Percentiles rank a stretch among this genome's conserved stretches.
These are phyloP conservation scores for Trichopus zeylanicus DNA, from an alignment of 116 monocot species.

Conservation along the genomic window DNA sequence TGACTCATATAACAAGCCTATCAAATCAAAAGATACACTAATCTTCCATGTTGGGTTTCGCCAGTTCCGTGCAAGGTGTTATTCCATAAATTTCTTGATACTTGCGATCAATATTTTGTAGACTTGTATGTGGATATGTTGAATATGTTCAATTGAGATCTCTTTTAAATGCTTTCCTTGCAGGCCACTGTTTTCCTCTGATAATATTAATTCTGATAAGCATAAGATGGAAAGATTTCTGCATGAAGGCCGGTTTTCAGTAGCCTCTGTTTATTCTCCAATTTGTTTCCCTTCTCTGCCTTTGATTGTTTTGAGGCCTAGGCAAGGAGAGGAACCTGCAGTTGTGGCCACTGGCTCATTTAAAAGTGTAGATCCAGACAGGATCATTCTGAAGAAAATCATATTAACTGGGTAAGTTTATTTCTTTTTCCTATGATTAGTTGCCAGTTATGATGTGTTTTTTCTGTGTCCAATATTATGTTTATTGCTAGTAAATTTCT, in stretches of 20 bases:
- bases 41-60: conserved; percentile 89
- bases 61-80: conserved; percentile 74
- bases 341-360: conserved; percentile 81
- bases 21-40: conserved; percentile 85
- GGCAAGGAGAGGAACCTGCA: conserved; percentile 24
- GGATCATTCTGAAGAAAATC: conserved; percentile 88
- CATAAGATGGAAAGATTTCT: conserved; percentile 98
- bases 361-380: conserved; percentile 73
- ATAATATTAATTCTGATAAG: conserved; percentile 80
- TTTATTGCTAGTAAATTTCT: no score
- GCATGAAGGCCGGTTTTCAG: conserved; percentile 73
- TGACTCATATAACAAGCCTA: conserved; percentile 75
- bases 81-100: neutral
- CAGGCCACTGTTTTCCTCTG: conserved; percentile 92
- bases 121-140: neutral
- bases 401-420: conserved; percentile 79
- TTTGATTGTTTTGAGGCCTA: conserved; percentile 54
- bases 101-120: neutral
- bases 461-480: no score
- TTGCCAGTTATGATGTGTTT: neutral
- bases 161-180: conserved; percentile 4
- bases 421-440: neutral
- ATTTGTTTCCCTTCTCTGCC: conserved; percentile 73
- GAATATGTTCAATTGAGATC: neutral
- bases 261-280: conserved; percentile 86